Conservation (phyloP, 2,329 filamentous ascomycete genomes). For the Aspergillus ochraceoroseus region DNA sequence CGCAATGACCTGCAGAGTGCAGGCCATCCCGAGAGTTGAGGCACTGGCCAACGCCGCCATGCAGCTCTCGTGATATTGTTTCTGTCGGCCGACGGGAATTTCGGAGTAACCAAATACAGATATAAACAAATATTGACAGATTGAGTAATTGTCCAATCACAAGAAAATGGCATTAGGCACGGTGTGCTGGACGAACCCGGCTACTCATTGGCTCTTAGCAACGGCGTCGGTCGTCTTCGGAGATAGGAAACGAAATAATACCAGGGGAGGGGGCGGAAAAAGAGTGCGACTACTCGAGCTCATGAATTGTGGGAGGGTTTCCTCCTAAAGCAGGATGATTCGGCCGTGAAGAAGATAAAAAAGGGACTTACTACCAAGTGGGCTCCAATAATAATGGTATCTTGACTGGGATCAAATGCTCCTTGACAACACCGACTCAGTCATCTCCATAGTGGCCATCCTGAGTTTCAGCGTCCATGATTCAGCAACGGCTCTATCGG, state of each 20-base stretch:
- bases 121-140: too few relatives aligned
- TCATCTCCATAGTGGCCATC: too few relatives aligned
- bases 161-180: too few relatives aligned
- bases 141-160: too few relatives aligned
- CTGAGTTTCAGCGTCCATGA: background rate
- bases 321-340: slow-evolving; percentile 11
- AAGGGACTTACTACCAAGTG: slow-evolving; percentile 11
- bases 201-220: too few relatives aligned
- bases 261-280: background rate
- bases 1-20: slow-evolving; percentile 13
- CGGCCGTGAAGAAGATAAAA: slow-evolving; percentile 9
- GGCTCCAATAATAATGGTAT: slow-evolving; percentile 13
- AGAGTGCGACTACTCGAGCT: background rate
- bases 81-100: too few relatives aligned
- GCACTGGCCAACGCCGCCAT: too few relatives aligned
- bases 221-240: slow-evolving; percentile 2
- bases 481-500: too few relatives aligned
- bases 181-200: too few relatives aligned
- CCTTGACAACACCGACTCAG: background rate
- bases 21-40: too few relatives aligned
- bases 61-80: too few relatives aligned
- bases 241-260: slow-evolving; percentile 1
- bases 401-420: slow-evolving; percentile 4
- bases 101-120: too few relatives aligned
- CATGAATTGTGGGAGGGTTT: background rate